Percentiles rank a stretch among this genome's conserved stretches.
phyloP scores from a whole-genome alignment of 2,329 filamentous ascomycete genomes.

The Didymella pinodella region DNA sequence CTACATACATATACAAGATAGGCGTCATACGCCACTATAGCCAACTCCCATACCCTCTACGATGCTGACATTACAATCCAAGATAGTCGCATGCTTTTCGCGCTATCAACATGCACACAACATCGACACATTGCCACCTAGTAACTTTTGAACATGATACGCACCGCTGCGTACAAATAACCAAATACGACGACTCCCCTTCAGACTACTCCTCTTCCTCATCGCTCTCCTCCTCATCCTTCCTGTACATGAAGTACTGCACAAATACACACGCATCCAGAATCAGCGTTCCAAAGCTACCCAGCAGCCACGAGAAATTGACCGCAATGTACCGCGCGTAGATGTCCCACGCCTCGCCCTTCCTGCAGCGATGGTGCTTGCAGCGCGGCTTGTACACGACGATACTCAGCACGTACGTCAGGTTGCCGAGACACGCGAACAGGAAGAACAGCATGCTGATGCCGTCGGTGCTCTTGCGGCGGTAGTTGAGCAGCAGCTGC shows the following conservation, averaged over 20 bases:
- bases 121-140: no score
- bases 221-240: slow-evolving; percentile 51
- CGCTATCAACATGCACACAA: no score
- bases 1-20: no score
- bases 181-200: neutral
- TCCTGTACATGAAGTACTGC: slow-evolving; percentile 87
- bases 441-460: slow-evolving; percentile 95
- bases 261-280: slow-evolving; percentile 87
- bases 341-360: slow-evolving; percentile 69
- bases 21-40: no score
- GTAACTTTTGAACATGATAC: neutral
- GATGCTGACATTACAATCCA: no score
- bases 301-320: slow-evolving; percentile 89
- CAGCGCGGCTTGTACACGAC: slow-evolving; percentile 86
- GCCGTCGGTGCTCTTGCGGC: slow-evolving; percentile 90
- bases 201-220: slow-evolving; percentile 37
- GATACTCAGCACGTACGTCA: slow-evolving; percentile 92
- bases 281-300: slow-evolving; percentile 85
- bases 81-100: no score
- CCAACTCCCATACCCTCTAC: no score
- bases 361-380: slow-evolving; percentile 59
- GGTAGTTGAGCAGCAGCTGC: slow-evolving; percentile 90
- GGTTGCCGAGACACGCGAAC: slow-evolving; percentile 93
- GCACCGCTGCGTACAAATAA: neutral
- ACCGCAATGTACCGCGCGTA: slow-evolving; percentile 87